These are phyloP conservation scores for Euphorbia corollata DNA, from an alignment of 441 rosid genomes.

Conservation along the genomic window DNA sequence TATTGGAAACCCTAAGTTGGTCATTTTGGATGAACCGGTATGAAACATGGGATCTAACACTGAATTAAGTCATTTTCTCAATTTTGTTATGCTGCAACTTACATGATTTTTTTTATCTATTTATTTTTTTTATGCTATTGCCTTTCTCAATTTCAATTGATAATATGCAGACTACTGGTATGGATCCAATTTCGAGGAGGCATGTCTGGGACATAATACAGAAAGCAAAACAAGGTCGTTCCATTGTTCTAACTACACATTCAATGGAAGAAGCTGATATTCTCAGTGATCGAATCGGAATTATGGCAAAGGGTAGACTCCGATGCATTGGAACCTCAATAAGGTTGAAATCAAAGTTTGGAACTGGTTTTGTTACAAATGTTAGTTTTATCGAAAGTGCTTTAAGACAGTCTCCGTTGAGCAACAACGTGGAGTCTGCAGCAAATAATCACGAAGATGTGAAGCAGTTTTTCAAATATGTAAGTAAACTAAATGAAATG, in stretches of 20 bases:
- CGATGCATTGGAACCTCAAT: slow-evolving; percentile 82
- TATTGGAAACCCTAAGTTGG: slow-evolving; percentile 79
- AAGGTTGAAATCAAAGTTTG: slow-evolving; percentile 76
- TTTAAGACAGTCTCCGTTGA: slow-evolving; percentile 31
- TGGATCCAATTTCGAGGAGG: slow-evolving; percentile 91
- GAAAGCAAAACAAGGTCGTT: slow-evolving; percentile 71
- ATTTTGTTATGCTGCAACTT: neutral
- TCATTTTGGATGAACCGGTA: slow-evolving; percentile 88
- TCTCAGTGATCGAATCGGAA: slow-evolving; percentile 80
- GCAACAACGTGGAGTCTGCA: slow-evolving; percentile 20
- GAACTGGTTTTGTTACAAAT: slow-evolving; percentile 72
- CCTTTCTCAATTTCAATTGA: slow-evolving; percentile 14
- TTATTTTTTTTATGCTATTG: neutral
- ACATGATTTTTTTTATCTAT: neutral
- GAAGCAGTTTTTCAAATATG: slow-evolving; percentile 63
- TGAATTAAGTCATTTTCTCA: neutral
- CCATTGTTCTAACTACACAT: slow-evolving; percentile 81
- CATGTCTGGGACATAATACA: slow-evolving; percentile 93
- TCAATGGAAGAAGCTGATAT: slow-evolving; percentile 97
- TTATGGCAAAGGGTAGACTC: slow-evolving; percentile 95
- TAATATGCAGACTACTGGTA: slow-evolving; percentile 61
- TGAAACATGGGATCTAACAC: neutral
- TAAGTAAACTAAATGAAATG: slow-evolving; percentile 24
- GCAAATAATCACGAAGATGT: slow-evolving; percentile 37
- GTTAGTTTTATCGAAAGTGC: slow-evolving; percentile 55